Evolutionary conservation across 495 filamentous ascomycete genomes (phyloP).

Genomic region (Xylaria nigripes): DNA sequence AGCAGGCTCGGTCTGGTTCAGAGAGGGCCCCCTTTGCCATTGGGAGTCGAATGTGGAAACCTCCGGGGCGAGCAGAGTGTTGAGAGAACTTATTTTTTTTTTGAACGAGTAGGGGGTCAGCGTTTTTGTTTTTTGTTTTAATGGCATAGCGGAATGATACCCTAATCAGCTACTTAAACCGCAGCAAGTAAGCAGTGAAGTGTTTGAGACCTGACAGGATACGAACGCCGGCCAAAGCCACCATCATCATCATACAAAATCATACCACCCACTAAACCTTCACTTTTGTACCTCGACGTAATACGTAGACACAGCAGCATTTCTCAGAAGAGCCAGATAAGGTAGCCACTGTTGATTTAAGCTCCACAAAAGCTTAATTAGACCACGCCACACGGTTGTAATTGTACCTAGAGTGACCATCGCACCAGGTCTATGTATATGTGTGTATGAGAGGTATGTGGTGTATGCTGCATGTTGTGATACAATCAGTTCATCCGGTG

Average conservation of each 20-base stretch:
- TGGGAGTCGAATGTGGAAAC: neutral
- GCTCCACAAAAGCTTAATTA: conserved; percentile 28
- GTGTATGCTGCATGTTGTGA: conserved; percentile 7
- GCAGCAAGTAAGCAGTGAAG: neutral
- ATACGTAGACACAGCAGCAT: neutral
- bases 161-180: neutral
- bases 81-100: neutral
- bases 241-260: neutral
- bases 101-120: neutral
- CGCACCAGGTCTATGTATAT: neutral
- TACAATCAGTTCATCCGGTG: conserved; percentile 7
- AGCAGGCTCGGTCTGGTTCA: conserved; percentile 2
- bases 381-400: conserved; percentile 3
- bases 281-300: neutral
- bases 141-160: neutral
- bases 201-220: neutral
- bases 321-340: neutral
- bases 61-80: neutral
- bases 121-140: no score
- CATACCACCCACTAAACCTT: neutral
- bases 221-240: neutral
- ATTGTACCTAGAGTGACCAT: neutral
- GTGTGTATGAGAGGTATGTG: neutral
- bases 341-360: conserved; percentile 3
- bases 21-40: neutral